Base-by-base conservation (phyloP, 73 alveolate genomes). In the Blepharisma stoltei region DNA sequence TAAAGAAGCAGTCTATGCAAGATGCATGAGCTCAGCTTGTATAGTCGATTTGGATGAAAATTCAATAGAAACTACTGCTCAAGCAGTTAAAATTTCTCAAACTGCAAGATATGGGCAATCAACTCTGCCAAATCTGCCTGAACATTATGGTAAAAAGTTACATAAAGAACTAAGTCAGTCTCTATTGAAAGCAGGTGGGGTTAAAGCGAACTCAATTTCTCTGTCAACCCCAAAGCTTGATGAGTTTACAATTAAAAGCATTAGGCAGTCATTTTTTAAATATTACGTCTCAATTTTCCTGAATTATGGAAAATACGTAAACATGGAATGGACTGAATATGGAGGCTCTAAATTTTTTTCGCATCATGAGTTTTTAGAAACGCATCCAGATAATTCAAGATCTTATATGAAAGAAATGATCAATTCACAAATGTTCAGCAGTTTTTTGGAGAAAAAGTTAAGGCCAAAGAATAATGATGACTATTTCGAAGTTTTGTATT, bases 11-110 rank as follows among this genome's bases (percentile, higher is more conserved):
- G 73, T 60, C 49, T 60, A 60, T 25, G 73, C 73, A 14, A 60
- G 73, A 47, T 60, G 73, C 5, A 60, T 14, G 18, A 38, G 73
- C 46, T 60, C 73, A 20, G 73, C 23, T 25, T 38, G 14, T 3
- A 60, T 60, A 18, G 73, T 60, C 5, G 73, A 60, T 38, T 25
- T 60, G 23, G 73, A 60, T 38, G 46, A 25, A 8, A 60, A 60
- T 25, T 14, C 14, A 60, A 60, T 60, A n/a, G 73, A 60, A 60
- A 60, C 46, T 14, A 60, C 14, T 60, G 46, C 23, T 25, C 73
- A 60, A 25, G 73, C 73, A n/a, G 73, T 60, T 1, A 60, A 60
- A 60, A 60, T 60, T 38, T 60, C 73, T 1, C 73, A 60, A 25
- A 60, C 73, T 60, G 46, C 46, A 20, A 25, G 18, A 20, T 14